phyloP scores from a whole-genome alignment of 768 basidiomycete species.

The Exidia glandulosa region DNA sequence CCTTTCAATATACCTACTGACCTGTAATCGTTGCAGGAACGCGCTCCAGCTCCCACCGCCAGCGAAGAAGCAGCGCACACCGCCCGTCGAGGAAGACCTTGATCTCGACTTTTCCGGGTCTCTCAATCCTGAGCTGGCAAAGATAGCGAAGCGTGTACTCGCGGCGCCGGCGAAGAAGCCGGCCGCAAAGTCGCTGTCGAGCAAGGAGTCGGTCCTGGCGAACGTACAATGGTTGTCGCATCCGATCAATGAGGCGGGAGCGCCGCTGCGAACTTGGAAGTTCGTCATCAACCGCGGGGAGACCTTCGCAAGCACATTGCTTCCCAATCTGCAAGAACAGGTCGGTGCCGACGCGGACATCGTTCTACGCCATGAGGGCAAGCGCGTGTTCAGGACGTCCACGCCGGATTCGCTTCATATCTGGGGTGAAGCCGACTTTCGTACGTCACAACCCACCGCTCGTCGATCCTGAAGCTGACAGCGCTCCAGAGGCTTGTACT shows the following conservation, averaged over 20 bases:
- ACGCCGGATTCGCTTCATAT: conserved; percentile 55
- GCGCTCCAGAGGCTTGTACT: conserved; percentile 50
- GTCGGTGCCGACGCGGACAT: conserved; percentile 28
- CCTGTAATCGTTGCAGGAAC: background rate
- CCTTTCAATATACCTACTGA: background rate
- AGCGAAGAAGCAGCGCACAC: background rate
- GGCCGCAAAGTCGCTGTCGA: conserved; percentile 12
- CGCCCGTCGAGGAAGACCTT: background rate
- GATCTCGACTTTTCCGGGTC: background rate
- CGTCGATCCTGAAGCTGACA: conserved; percentile 4
- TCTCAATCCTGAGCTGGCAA: conserved; percentile 47
- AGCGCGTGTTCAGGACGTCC: conserved; percentile 57
- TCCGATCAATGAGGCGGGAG: conserved; percentile 34
- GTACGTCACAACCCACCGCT: conserved; percentile 25
- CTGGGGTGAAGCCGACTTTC: conserved; percentile 57
- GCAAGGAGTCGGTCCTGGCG: conserved; percentile 30
- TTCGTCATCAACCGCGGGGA: conserved; percentile 52
- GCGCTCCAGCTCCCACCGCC: background rate
- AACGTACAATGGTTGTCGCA: conserved; percentile 57
- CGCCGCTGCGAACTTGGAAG: conserved; percentile 30
- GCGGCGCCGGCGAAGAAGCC: conserved; percentile 16
- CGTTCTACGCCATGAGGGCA: conserved; percentile 49
- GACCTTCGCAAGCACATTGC: conserved; percentile 1
- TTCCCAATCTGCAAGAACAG: background rate
- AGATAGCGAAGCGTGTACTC: conserved; percentile 31